Conservation (phyloP, 2,329 filamentous ascomycete genomes). For the Cladophialophora bantiana region DNA sequence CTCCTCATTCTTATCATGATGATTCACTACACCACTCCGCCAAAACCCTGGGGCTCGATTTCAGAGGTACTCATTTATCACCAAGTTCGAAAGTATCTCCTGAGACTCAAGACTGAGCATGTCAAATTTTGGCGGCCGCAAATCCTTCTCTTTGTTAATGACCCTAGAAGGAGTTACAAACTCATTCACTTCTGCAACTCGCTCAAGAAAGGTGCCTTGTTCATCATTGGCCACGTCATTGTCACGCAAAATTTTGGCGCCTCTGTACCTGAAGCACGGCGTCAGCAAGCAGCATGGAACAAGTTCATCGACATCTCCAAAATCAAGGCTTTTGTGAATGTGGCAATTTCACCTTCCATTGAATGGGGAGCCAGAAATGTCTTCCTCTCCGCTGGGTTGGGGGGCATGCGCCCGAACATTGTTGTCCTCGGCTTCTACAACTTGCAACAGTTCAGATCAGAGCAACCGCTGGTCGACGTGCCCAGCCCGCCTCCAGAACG, state of each 20-base stretch:
- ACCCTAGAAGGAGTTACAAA: slow-evolving; percentile 79
- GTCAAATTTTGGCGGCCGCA: slow-evolving; percentile 95
- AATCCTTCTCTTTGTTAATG: slow-evolving; percentile 82
- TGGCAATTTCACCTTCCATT: slow-evolving; percentile 80
- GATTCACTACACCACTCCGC: slow-evolving; percentile 84
- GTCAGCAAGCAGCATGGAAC: slow-evolving; percentile 82
- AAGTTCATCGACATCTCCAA: slow-evolving; percentile 85
- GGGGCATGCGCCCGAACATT: slow-evolving; percentile 89
- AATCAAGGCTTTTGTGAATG: slow-evolving; percentile 89
- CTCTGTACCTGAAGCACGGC: slow-evolving; percentile 79
- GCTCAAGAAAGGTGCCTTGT: slow-evolving; percentile 84
- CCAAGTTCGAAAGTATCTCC: slow-evolving; percentile 84
- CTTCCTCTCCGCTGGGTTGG: slow-evolving; percentile 79
- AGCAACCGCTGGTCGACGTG: slow-evolving; percentile 64
- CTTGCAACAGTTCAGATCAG: slow-evolving; percentile 74
- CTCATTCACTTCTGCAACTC: slow-evolving; percentile 92
- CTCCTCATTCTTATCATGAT: slow-evolving; percentile 79
- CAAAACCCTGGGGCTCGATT: slow-evolving; percentile 82
- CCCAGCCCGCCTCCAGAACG: slow-evolving; percentile 54
- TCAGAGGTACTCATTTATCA: slow-evolving; percentile 88
- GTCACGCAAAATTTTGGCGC: slow-evolving; percentile 81
- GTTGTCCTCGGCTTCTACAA: slow-evolving; percentile 82
- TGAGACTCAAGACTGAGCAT: slow-evolving; percentile 83
- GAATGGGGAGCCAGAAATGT: slow-evolving; percentile 87
- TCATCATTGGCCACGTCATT: slow-evolving; percentile 86